phyloP scores from a whole-genome alignment of 257 asterid species.

The Solanum medicagineum region DNA sequence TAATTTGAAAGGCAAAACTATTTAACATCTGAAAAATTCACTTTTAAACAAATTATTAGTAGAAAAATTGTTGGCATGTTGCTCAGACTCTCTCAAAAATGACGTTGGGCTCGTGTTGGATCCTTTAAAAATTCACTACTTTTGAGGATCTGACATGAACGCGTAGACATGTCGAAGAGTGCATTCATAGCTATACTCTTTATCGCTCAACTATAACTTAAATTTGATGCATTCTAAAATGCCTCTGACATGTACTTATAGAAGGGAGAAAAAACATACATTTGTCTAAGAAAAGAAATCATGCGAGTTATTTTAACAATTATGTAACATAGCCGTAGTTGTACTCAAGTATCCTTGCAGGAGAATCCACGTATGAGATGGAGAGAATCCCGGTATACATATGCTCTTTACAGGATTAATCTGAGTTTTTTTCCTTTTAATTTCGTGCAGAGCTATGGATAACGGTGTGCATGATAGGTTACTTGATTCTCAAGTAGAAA shows the following conservation, averaged over 20 bases:
- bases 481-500: constrained; percentile 24
- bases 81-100: neutral
- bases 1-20: neutral
- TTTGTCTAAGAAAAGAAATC: neutral
- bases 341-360: neutral
- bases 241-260: neutral
- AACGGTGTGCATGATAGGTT: constrained; percentile 32
- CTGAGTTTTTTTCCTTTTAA: neutral
- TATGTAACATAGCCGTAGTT: neutral
- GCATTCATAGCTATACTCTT: neutral
- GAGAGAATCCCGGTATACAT: neutral
- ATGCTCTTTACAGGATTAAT: neutral
- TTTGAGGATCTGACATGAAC: neutral
- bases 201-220: neutral
- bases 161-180: neutral
- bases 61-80: neutral
- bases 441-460: constrained; percentile 34
- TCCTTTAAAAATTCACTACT: neutral
- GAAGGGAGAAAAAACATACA: neutral
- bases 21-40: neutral
- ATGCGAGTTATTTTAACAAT: neutral
- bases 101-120: too few species aligned
- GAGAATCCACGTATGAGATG: neutral
- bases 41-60: neutral
- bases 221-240: neutral